Evolutionary conservation across 768 basidiomycete species (phyloP).

Genomic region (Tricholoma saponaceum): DNA sequence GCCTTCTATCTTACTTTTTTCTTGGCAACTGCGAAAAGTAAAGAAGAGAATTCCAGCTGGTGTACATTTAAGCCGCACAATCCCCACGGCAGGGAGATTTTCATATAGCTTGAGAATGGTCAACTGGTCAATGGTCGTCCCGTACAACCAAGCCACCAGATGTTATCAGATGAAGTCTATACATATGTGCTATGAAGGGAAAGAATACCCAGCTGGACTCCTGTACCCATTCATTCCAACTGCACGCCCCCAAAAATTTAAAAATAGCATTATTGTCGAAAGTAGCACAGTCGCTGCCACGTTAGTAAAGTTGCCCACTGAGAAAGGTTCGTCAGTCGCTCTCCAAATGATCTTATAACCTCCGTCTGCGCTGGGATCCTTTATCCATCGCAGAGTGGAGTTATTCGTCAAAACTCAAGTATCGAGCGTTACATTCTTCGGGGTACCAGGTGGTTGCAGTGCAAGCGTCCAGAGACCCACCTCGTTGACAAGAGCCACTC

Average conservation of each 20-base stretch:
- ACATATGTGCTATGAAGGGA: neutral
- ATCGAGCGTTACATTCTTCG: constrained; percentile 43
- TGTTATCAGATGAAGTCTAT: too few relatives aligned
- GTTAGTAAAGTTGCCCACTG: constrained; percentile 41
- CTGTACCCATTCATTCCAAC: constrained; percentile 49
- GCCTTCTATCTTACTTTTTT: neutral
- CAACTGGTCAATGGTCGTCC: too few relatives aligned
- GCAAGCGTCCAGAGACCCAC: constrained; percentile 53
- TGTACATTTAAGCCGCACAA: neutral
- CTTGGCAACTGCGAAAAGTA: neutral
- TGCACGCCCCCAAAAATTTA: constrained; percentile 44
- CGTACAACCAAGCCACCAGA: too few relatives aligned
- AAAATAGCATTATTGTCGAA: constrained; percentile 49
- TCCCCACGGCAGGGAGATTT: neutral
- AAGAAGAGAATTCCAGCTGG: neutral
- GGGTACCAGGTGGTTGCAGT: constrained; percentile 48
- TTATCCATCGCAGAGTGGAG: constrained; percentile 45
- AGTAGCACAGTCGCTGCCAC: constrained; percentile 36
- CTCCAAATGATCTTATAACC: constrained; percentile 53
- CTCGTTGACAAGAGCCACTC: constrained; percentile 49
- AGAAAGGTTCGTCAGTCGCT: constrained; percentile 40
- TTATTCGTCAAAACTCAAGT: constrained; percentile 49
- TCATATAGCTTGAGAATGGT: neutral
- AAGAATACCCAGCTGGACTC: constrained; percentile 45
- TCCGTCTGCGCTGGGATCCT: constrained; percentile 34